Conservation (phyloP, 208 protist species). For the Giardia duodenalis region DNA sequence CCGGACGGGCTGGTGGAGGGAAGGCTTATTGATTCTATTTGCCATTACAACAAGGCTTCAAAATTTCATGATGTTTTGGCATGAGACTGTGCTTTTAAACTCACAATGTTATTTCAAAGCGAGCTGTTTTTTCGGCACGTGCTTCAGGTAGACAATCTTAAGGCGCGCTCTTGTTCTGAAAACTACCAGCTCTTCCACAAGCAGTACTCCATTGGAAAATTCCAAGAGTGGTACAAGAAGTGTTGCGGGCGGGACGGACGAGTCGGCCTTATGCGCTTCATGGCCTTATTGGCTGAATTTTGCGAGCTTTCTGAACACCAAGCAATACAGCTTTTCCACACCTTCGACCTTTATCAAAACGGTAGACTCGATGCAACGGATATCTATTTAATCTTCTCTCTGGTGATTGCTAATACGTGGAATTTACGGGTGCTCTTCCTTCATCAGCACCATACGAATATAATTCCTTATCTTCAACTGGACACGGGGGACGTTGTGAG, state of each 20-base stretch:
- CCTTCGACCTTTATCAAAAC: neutral
- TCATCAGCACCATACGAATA: neutral
- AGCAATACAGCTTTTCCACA: neutral
- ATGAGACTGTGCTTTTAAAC: too few species aligned
- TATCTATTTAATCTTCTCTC: neutral
- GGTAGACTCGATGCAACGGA: neutral
- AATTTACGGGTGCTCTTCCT: neutral
- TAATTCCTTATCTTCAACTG: neutral
- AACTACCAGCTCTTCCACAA: neutral
- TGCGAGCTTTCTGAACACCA: neutral
- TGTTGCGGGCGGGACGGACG: neutral
- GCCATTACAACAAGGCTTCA: too few species aligned
- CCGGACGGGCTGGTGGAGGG: too few species aligned
- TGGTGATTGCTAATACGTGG: neutral
- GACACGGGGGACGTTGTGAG: neutral
- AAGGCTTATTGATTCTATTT: too few species aligned
- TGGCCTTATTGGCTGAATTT: neutral
- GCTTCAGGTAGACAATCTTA: neutral
- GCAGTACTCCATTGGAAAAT: neutral
- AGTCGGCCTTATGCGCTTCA: neutral
- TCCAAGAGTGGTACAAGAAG: neutral
- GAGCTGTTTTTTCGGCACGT: neutral
- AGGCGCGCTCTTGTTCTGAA: neutral
- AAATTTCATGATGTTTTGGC: too few species aligned
- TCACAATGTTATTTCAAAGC: too few species aligned